These are phyloP conservation scores for Naganishia sp. DNA, from an alignment of 1,284 basidiomycete species.

Conservation along the genomic window DNA sequence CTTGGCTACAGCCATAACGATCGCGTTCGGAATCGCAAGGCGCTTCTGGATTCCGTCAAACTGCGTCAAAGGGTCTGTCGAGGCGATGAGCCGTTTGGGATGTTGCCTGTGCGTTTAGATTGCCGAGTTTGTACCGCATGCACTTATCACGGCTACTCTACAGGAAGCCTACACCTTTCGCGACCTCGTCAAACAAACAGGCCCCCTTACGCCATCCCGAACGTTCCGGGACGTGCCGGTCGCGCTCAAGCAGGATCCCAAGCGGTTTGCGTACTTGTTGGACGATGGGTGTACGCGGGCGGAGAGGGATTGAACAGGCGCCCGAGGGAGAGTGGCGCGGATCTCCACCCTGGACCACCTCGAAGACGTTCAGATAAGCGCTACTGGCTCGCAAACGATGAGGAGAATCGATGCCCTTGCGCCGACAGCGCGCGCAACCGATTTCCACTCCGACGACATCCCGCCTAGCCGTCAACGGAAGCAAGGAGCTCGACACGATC, in stretches of 20 bases:
- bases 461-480: too few relatives aligned
- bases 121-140: not conserved
- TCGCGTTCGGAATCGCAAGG: conserved; percentile 33
- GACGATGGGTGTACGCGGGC: conserved; percentile 36
- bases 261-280: conserved; percentile 37
- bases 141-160: not conserved
- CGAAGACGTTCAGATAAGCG: too few relatives aligned
- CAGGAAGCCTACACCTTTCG: conserved; percentile 41
- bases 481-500: too few relatives aligned
- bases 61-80: conserved; percentile 37
- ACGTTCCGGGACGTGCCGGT: conserved; percentile 36
- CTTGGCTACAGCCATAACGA: conserved; percentile 42
- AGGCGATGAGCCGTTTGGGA: conserved; percentile 40
- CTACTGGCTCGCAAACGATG: too few relatives aligned
- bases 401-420: too few relatives aligned
- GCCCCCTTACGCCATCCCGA: conserved; percentile 13
- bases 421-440: too few relatives aligned
- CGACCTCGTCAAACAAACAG: conserved; percentile 38
- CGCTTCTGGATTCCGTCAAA: conserved; percentile 27
- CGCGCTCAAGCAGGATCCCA: conserved; percentile 35
- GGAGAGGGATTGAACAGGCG: too few relatives aligned
- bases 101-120: conserved; percentile 40
- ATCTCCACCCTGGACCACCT: too few relatives aligned
- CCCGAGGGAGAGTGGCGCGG: too few relatives aligned
- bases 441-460: too few relatives aligned